Percentiles rank a stretch among this genome's conserved stretches.
Conservation (phyloP, 139 green algal genomes). For the Coelastrella sp. region DNA sequence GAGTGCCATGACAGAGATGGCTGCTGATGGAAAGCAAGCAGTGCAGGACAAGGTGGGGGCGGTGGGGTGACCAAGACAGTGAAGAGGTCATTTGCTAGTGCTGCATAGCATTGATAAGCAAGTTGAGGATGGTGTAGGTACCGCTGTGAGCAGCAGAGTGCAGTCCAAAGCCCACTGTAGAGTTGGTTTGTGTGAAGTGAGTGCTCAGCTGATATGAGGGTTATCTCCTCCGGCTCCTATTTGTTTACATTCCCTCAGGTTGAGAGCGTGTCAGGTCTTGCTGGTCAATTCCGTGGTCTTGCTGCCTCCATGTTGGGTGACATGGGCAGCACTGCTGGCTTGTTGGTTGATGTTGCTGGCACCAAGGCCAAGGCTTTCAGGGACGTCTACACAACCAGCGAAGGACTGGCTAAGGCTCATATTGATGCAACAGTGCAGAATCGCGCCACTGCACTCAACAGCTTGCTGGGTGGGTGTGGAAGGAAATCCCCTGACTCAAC, state of each 20-base stretch:
- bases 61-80: neutral
- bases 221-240: too few species aligned
- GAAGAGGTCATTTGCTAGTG: neutral
- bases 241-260: neutral
- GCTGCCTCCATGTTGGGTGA: neutral
- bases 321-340: slow-evolving; percentile 1
- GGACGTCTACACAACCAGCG: neutral
- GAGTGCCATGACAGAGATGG: neutral
- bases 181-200: too few species aligned
- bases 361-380: slow-evolving; percentile 12
- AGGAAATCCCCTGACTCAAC: neutral
- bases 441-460: neutral
- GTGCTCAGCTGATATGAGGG: too few species aligned
- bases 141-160: too few species aligned
- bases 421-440: neutral
- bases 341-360: neutral
- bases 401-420: slow-evolving; percentile 32
- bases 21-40: neutral
- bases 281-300: neutral
- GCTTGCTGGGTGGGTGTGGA: slow-evolving; percentile 29
- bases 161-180: too few species aligned
- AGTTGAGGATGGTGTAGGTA: too few species aligned
- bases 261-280: neutral
- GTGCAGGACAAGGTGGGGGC: slow-evolving; percentile 10
- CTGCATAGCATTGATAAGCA: too few species aligned